Evolutionary conservation across 2,329 filamentous ascomycete species (phyloP).

Genomic region (Fusarium scirpi): DNA sequence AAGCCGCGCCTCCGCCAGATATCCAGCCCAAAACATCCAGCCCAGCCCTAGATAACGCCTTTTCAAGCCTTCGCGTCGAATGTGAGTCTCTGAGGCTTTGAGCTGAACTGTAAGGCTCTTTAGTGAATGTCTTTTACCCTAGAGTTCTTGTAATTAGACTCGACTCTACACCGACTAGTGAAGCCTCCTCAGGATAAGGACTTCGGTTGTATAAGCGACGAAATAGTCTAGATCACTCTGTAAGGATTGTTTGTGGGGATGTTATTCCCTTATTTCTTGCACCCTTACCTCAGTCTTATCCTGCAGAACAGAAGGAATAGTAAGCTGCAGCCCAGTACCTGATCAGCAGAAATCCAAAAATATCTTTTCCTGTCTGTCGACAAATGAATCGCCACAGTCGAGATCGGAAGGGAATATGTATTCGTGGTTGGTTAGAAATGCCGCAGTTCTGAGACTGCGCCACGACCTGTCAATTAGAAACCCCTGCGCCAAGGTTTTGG

Average conservation of each 20-base stretch:
- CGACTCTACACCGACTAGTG: not conserved
- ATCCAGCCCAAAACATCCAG: constrained; percentile 37
- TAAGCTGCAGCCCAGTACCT: constrained; percentile 21
- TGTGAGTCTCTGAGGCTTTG: constrained; percentile 1
- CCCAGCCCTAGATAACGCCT: constrained; percentile 31
- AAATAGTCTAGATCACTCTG: not conserved
- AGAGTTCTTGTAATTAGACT: not conserved
- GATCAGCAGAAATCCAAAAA: constrained; percentile 38
- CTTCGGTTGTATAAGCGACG: not conserved
- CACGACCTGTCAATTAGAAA: constrained; percentile 20
- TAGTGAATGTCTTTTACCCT: not conserved
- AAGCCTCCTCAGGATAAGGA: constrained; percentile 1
- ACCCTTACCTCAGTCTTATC: not conserved
- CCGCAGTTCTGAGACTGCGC: constrained; percentile 31
- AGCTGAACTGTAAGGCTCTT: constrained; percentile 16
- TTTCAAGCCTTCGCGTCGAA: constrained; percentile 27
- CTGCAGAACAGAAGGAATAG: not conserved
- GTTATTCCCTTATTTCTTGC: not conserved
- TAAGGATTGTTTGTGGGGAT: not conserved
- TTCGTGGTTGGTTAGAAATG: constrained; percentile 15
- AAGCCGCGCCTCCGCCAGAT: constrained; percentile 40
- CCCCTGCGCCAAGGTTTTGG: constrained; percentile 9
- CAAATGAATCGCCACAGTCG: constrained; percentile 19
- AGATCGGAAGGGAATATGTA: not conserved
- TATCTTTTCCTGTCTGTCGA: constrained; percentile 6